These are phyloP conservation scores for Microbotryomycetes sp. DNA, from an alignment of 1,284 basidiomycete genomes.

Conservation along the genomic window DNA sequence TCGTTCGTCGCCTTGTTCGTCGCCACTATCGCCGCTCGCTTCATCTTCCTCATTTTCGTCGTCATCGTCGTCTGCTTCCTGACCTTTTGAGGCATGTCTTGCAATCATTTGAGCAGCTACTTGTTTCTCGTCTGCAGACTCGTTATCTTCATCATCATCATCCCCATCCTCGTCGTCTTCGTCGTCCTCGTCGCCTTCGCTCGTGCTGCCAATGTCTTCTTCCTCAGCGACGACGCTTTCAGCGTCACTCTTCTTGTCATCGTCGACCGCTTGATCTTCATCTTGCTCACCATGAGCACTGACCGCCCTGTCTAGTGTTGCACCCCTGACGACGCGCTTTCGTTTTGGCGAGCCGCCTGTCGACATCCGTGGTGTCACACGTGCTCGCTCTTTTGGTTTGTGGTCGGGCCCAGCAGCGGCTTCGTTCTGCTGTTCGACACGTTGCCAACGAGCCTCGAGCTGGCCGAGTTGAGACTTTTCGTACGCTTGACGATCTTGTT, in stretches of 20 bases:
- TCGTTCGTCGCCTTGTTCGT: too few species aligned
- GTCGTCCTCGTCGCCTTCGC: slow-evolving; percentile 4
- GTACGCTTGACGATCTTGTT: slow-evolving; percentile 4
- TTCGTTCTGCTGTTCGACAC: not conserved
- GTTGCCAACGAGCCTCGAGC: slow-evolving; percentile 12
- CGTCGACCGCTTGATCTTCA: slow-evolving; percentile 8
- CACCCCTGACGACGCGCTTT: not conserved
- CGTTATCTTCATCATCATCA: not conserved
- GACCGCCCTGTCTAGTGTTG: not conserved
- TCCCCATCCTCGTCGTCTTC: slow-evolving; percentile 13
- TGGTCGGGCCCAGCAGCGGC: too few species aligned
- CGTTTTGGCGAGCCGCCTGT: not conserved
- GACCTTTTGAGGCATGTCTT: slow-evolving; percentile 19
- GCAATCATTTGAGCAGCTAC: not conserved
- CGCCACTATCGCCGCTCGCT: not conserved
- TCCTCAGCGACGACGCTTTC: not conserved
- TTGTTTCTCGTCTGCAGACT: slow-evolving; percentile 3
- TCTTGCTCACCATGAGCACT: not conserved
- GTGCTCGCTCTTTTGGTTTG: not conserved
- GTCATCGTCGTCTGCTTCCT: slow-evolving; percentile 8
- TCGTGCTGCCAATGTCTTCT: not conserved
- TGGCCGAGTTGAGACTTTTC: slow-evolving; percentile 16
- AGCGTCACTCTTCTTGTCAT: not conserved
- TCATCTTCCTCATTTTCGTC: not conserved
- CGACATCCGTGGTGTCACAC: too few species aligned